Base-by-base conservation (phyloP, 345 rosid genomes). In the Aquilaria yunnanensis region DNA sequence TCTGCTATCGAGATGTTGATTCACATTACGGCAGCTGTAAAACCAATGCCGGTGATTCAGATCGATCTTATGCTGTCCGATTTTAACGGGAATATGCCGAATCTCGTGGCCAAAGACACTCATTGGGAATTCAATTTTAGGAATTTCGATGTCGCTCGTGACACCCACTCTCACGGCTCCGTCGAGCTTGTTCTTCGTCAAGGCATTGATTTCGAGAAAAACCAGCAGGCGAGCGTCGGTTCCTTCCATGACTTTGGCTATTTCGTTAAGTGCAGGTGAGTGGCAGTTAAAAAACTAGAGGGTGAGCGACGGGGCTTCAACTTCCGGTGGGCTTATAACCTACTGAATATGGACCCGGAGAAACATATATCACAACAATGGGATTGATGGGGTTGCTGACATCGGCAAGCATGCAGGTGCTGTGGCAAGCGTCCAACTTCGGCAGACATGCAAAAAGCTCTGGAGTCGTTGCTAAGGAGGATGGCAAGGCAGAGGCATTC, bases 101-200 rank as follows among this genome's bases (percentile, higher is more conserved):
- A 84, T 75, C 79, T 82, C 7, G 89, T 87, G 30, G 67, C 71
- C 3, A 61, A 48, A 2, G 23, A 31, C 14, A 49, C 57, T 49
- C 80, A 37, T 14, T 84, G 93, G 93, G 89, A 86, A 60, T 86
- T 86, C 71, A 84, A 86, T 57, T 86, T 86, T 65, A 52, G 65
- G 67, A 89, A 80, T 52, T 83, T 83, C 50, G 87, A 86, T 33
- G 76, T 70, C 29, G 67, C 69, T 34, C 71, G 75, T n/a, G 82
- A 86, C 37, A 59, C 60, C 14, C 81, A 83, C 63, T 83, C 87
- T 3, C 77, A 59, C 11, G 87, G 79, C 47, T 86, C 89, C 10
- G 75, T 86, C 52, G 83, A 81, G 65, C 70, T 86, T 57, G 69
- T 86, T 59, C 71, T 77, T 56, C 74, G 79, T 14, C 92, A 83